Conservation (phyloP, 768 basidiomycete genomes). For the Gyrodon lividus region DNA sequence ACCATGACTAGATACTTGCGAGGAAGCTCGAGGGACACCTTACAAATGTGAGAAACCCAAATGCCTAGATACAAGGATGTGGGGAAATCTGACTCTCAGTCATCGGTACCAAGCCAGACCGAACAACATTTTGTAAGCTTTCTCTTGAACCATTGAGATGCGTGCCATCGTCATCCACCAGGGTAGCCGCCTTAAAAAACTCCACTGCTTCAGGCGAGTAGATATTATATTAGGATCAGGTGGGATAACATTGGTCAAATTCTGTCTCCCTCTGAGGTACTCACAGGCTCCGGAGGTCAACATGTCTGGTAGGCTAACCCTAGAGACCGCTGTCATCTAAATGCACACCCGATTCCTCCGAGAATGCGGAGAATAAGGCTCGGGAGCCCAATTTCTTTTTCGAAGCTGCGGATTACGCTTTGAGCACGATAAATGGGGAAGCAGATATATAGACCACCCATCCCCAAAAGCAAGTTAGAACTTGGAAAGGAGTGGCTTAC, state of each 20-base stretch:
- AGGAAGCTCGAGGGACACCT: neutral
- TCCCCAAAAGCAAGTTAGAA: no score
- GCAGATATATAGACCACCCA: no score
- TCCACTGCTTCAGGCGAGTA: conserved; percentile 4
- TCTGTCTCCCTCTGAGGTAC: neutral
- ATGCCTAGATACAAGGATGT: conserved; percentile 27
- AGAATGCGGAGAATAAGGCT: no score
- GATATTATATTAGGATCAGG: neutral
- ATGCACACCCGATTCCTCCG: no score
- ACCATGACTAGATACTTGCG: neutral
- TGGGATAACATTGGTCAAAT: neutral
- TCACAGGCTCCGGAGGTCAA: neutral
- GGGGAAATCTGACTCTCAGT: neutral
- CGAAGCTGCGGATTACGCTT: no score
- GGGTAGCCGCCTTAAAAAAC: conserved; percentile 26
- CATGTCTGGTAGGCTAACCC: no score
- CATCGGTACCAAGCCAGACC: neutral
- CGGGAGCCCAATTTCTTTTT: no score
- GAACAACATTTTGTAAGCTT: conserved; percentile 24
- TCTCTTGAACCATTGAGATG: conserved; percentile 24
- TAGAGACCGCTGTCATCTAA: no score
- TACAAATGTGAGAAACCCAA: conserved; percentile 20
- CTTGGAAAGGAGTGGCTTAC: no score
- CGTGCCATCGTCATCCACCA: conserved; percentile 27
- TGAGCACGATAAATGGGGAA: no score